Conservation (phyloP, 768 basidiomycete genomes). For the Trametes cubensis region DNA sequence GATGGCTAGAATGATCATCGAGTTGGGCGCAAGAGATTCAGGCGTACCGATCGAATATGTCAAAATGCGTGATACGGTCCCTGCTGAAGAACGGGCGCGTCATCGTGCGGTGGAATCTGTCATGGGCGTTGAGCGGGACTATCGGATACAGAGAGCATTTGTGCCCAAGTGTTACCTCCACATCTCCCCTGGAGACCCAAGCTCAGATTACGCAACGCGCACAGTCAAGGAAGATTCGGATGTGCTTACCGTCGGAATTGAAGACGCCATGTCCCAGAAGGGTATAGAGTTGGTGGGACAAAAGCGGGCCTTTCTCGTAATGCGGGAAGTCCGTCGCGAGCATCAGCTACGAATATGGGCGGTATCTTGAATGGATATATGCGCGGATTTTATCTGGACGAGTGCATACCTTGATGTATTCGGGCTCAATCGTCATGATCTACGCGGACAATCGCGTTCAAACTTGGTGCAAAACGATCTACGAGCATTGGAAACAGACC, state of each 20-base stretch:
- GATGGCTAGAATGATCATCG: neutral
- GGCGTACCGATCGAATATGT: slow-evolving; percentile 29
- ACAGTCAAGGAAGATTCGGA: neutral
- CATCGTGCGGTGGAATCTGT: slow-evolving; percentile 65
- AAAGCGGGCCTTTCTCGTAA: slow-evolving; percentile 43
- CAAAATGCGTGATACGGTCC: slow-evolving; percentile 32
- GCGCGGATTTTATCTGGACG: no score
- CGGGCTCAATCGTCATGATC: slow-evolving; percentile 52
- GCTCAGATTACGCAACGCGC: neutral
- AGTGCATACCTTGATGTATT: slow-evolving; percentile 44
- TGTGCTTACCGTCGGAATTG: slow-evolving; percentile 51
- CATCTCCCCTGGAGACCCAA: slow-evolving; percentile 50
- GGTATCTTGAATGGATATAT: neutral
- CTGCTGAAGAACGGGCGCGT: slow-evolving; percentile 67
- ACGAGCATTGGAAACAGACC: slow-evolving; percentile 29
- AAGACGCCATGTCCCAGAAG: slow-evolving; percentile 63
- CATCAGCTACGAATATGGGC: slow-evolving; percentile 36
- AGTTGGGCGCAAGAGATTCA: neutral
- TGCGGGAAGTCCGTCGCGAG: slow-evolving; percentile 48
- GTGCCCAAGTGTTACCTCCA: slow-evolving; percentile 55
- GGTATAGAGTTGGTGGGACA: slow-evolving; percentile 30
- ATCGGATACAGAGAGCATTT: neutral
- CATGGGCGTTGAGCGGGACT: neutral
- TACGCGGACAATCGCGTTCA: slow-evolving; percentile 18
- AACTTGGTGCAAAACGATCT: neutral